Percentiles rank a stretch among this genome's conserved stretches.
Conservation (phyloP, 495 filamentous ascomycete genomes). For the Lindgomyces ingoldianus region DNA sequence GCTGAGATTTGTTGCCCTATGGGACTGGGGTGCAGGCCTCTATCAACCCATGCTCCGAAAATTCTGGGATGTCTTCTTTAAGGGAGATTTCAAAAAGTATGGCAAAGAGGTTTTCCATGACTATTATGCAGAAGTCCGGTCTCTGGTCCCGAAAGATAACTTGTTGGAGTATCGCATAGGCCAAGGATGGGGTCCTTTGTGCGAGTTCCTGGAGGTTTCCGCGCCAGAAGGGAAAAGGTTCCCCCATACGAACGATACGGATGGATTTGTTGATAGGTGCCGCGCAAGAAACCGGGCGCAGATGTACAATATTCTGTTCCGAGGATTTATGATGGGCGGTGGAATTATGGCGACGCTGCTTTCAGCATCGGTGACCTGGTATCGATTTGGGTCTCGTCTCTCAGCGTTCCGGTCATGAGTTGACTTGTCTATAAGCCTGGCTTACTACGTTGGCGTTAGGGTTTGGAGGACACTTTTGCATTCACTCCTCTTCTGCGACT, state of each 20-base stretch:
- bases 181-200: slow-evolving; percentile 68
- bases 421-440: too few species aligned
- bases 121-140: slow-evolving; percentile 40
- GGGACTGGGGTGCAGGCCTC: slow-evolving; percentile 42
- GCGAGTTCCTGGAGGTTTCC: slow-evolving; percentile 63
- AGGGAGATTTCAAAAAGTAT: slow-evolving; percentile 43
- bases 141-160: slow-evolving; percentile 49
- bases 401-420: slow-evolving; percentile 1
- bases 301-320: slow-evolving; percentile 61
- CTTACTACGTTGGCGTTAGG: too few species aligned
- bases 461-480: too few species aligned
- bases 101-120: slow-evolving; percentile 39
- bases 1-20: slow-evolving; percentile 38
- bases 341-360: slow-evolving; percentile 35
- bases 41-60: slow-evolving; percentile 44
- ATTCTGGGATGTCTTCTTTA: slow-evolving; percentile 42
- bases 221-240: slow-evolving; percentile 56
- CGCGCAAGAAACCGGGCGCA: slow-evolving; percentile 60
- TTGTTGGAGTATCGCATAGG: slow-evolving; percentile 66
- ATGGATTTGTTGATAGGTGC: slow-evolving; percentile 62
- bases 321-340: slow-evolving; percentile 54
- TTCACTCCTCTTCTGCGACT: too few species aligned
- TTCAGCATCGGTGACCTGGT: slow-evolving; percentile 14
- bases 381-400: slow-evolving; percentile 6
- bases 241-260: slow-evolving; percentile 54